Percentiles rank a stretch among this genome's conserved stretches.
phyloP scores from a whole-genome alignment of 2,329 filamentous ascomycete genomes.

The Capronia epimyces region DNA sequence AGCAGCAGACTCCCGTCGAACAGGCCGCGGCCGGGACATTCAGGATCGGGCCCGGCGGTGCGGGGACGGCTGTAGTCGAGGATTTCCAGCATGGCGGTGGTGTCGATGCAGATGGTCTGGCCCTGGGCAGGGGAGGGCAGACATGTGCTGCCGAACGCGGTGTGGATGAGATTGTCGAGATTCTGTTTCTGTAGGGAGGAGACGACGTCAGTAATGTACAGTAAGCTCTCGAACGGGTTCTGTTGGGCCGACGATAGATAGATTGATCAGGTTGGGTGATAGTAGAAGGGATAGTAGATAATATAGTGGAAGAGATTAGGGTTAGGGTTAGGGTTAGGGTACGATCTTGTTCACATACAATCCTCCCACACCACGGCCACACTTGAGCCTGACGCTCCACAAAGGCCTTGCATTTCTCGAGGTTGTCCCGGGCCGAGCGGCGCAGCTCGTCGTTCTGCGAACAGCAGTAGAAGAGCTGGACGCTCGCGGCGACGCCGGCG shows the following conservation, averaged over 20 bases:
- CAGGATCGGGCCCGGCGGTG: not conserved
- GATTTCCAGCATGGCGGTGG: constrained; percentile 9
- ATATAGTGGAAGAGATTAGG: no score
- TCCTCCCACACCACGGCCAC: constrained; percentile 5
- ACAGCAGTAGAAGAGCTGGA: constrained; percentile 52
- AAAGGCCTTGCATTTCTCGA: constrained; percentile 6
- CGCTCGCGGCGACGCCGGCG: constrained; percentile 49
- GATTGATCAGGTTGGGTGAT: not conserved
- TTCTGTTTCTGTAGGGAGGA: constrained; percentile 1
- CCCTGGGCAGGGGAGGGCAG: no score
- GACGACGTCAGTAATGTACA: not conserved
- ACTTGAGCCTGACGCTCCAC: constrained; percentile 1
- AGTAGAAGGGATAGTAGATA: no score
- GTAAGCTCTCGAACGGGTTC: no score
- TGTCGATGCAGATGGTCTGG: constrained; percentile 8
- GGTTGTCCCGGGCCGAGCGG: not conserved
- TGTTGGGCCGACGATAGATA: no score
- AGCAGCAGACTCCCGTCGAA: constrained; percentile 6
- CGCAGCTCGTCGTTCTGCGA: constrained; percentile 7
- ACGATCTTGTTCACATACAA: no score
- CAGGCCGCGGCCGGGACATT: not conserved
- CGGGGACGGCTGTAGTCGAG: constrained; percentile 7
- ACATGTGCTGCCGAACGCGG: constrained; percentile 5
- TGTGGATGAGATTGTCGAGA: constrained; percentile 1
- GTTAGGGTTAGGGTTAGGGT: no score